Base-by-base conservation (phyloP, 768 basidiomycete genomes). In the Aureoboletus auriporus region DNA sequence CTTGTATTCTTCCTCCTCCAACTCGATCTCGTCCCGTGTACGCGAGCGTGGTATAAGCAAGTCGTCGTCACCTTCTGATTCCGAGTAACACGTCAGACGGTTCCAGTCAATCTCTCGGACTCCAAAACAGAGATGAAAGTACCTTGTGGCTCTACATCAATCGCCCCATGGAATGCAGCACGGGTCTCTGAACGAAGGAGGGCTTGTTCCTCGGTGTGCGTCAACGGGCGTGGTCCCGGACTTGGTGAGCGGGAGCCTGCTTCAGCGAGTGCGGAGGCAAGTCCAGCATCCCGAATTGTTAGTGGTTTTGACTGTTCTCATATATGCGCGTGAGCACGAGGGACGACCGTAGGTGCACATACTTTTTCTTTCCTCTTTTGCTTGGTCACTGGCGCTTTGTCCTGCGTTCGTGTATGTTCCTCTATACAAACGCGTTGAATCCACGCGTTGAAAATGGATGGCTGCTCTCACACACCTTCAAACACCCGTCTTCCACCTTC, bases 1-100 rank as follows among this genome's bases (percentile, higher is more conserved):
- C 20, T 79, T 77, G 61, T 98, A 99, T 57, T 93, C 91, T 54
- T 89, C 85, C 55, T 90, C 90, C 56, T 96, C 92, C 36, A 66
- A 57, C 57, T 87, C 83, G 3, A 77, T 56, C 65, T 94, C 90
- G 49, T 89, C 89, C 54, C 81, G 78, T 0, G 84, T 87, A 66
- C 84, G 89, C 49, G 86, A 84, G 33, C 90, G 76, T 3, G 80
- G 82, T 6, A 88, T 70, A 12, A 96, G 76, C 1, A 94, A 65
- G 33, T 80, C 89, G 10, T 83, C 86, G 1, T 75, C 82, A 13
- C 78, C 78, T 70, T 75, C 26, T 64, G 64, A 30, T 56, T 52
- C 12, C 61, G n/a, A 13, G 13, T 37, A 34, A 41, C 30, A 23
- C 26, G 13, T 13, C 33, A 41, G 30, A 13, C 4, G 7, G 14